Evolutionary conservation across 495 filamentous ascomycete genomes (phyloP).

Genomic region (Schizothecium vesticola): DNA sequence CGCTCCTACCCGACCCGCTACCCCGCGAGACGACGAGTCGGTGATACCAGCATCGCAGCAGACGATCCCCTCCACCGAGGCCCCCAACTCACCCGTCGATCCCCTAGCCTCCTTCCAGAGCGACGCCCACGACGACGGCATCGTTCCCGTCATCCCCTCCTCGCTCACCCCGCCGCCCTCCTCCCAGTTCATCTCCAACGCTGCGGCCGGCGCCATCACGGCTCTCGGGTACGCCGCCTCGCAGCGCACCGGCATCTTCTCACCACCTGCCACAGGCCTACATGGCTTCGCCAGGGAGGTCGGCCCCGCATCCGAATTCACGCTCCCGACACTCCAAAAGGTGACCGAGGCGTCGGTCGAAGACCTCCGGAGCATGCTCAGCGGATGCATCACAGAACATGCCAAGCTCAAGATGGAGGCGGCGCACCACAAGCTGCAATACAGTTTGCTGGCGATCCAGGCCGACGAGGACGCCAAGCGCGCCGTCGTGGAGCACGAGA

Average conservation of each 20-base stretch:
- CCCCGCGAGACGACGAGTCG: conserved; percentile 33
- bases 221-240: conserved; percentile 41
- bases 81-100: conserved; percentile 36
- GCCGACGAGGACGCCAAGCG: conserved; percentile 81
- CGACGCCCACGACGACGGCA: conserved; percentile 37
- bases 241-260: conserved; percentile 39
- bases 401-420: conserved; percentile 69
- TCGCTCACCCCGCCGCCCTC: conserved; percentile 73
- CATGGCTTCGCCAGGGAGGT: conserved; percentile 48
- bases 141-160: conserved; percentile 37
- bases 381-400: conserved; percentile 50
- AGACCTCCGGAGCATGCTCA: conserved; percentile 53
- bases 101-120: conserved; percentile 32
- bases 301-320: conserved; percentile 44
- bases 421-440: conserved; percentile 88
- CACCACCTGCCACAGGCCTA: conserved; percentile 53
- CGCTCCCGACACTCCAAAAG: conserved; percentile 57
- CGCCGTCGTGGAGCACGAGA: conserved; percentile 86
- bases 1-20: conserved; percentile 25
- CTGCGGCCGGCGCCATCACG: conserved; percentile 25
- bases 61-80: conserved; percentile 42
- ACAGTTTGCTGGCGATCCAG: conserved; percentile 79
- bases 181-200: conserved; percentile 52
- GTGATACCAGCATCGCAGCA: conserved; percentile 33
- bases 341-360: conserved; percentile 55